These are phyloP conservation scores for Alternaria metachromatica DNA, from an alignment of 2,329 filamentous ascomycete species.

Conservation along the genomic window DNA sequence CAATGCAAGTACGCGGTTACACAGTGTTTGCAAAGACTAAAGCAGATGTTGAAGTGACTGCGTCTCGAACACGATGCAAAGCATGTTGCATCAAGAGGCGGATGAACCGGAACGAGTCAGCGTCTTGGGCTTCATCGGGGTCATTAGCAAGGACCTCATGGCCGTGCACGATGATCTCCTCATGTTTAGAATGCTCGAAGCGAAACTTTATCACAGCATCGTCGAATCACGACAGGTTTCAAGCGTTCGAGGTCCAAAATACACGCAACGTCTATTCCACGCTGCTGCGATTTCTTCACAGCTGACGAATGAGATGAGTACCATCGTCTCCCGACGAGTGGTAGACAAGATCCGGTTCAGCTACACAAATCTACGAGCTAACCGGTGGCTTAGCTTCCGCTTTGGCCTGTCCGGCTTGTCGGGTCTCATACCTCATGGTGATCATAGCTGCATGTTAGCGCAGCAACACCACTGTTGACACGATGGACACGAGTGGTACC, in stretches of 20 bases:
- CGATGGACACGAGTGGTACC: constrained; percentile 11
- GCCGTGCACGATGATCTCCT: constrained; percentile 15
- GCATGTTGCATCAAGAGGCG: constrained; percentile 9
- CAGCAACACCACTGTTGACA: constrained; percentile 19
- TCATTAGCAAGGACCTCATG: constrained; percentile 7
- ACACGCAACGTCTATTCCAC: constrained; percentile 1
- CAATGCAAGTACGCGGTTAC: not conserved
- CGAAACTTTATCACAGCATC: constrained; percentile 15
- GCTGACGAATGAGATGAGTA: constrained; percentile 25
- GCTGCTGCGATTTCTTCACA: constrained; percentile 5
- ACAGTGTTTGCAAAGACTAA: constrained; percentile 1
- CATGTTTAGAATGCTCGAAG: constrained; percentile 15
- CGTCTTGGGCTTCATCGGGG: constrained; percentile 12
- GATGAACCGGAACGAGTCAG: constrained; percentile 23
- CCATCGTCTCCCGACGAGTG: constrained; percentile 18
- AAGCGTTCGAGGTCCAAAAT: constrained; percentile 6
- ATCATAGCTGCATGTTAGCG: constrained; percentile 25
- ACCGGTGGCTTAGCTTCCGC: constrained; percentile 20
- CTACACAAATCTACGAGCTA: constrained; percentile 19
- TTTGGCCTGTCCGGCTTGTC: constrained; percentile 23
- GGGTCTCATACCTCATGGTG: constrained; percentile 23
- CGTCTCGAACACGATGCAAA: constrained; percentile 9
- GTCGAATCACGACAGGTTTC: constrained; percentile 10
- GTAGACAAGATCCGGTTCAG: constrained; percentile 15
- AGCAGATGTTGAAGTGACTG: not conserved